These are phyloP conservation scores for Euclidium syriacum DNA, from an alignment of 345 rosid species.

Conservation along the genomic window DNA sequence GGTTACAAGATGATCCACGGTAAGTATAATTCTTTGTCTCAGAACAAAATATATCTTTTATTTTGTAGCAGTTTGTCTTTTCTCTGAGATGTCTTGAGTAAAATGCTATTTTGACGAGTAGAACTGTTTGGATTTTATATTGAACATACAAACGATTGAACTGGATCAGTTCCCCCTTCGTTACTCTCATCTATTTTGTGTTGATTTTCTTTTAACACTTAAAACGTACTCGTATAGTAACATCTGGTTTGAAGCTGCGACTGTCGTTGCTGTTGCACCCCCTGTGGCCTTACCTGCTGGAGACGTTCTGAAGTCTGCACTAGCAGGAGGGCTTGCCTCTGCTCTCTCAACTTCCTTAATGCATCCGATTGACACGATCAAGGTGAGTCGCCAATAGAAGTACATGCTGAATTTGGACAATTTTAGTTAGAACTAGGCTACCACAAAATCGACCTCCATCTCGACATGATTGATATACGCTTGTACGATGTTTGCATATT, in stretches of 20 bases:
- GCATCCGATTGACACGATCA: slow-evolving; percentile 92
- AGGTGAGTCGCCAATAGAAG: slow-evolving; percentile 38
- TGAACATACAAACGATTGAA: not conserved
- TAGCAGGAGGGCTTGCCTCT: slow-evolving; percentile 96
- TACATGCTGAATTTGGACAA: not conserved
- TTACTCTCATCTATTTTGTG: not conserved
- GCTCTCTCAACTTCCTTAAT: slow-evolving; percentile 80
- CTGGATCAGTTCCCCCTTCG: not conserved
- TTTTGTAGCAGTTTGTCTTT: not conserved
- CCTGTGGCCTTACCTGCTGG: slow-evolving; percentile 84
- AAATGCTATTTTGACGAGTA: not conserved
- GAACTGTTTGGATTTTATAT: not conserved
- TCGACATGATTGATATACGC: not conserved
- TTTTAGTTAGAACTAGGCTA: not conserved
- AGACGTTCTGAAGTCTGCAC: slow-evolving; percentile 87
- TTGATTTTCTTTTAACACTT: not conserved
- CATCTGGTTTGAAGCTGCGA: slow-evolving; percentile 98
- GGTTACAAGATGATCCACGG: slow-evolving; percentile 96
- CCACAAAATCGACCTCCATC: not conserved
- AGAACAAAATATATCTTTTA: not conserved
- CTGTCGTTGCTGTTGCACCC: slow-evolving; percentile 94
- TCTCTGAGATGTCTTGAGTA: not conserved
- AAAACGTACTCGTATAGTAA: slow-evolving; percentile 39
- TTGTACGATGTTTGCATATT: slow-evolving; percentile 1
- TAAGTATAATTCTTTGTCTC: slow-evolving; percentile 32